phyloP scores from a whole-genome alignment of 2,329 filamentous ascomycete genomes.

The Penicillium verrucosum region DNA sequence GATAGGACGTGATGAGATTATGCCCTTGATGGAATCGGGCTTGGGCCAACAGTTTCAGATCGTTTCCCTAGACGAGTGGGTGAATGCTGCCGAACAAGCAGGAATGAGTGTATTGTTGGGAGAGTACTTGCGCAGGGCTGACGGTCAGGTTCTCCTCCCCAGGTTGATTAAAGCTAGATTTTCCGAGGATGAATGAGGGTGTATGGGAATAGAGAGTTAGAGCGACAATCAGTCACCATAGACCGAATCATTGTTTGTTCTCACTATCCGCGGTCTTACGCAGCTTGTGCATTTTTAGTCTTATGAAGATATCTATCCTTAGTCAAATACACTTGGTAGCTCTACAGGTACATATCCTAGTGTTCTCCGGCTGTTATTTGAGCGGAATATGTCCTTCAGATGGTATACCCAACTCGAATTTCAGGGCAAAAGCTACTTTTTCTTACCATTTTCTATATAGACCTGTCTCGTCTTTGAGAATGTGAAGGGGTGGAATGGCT shows the following conservation, averaged over 20 bases:
- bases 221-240: background rate
- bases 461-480: background rate
- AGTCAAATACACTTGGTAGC: background rate
- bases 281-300: background rate
- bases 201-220: background rate
- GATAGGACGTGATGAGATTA: conserved; percentile 15
- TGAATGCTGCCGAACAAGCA: conserved; percentile 17
- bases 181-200: background rate
- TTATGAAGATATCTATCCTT: background rate
- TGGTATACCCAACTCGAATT: background rate
- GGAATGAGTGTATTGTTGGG: conserved; percentile 22
- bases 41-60: conserved; percentile 10
- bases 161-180: conserved; percentile 10
- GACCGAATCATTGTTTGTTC: background rate
- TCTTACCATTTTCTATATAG: too few species aligned
- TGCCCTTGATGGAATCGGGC: conserved; percentile 14
- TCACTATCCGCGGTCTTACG: too few species aligned
- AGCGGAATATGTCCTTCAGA: background rate
- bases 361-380: too few species aligned
- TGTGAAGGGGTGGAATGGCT: background rate
- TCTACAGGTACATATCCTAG: background rate
- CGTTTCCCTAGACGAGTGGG: conserved; percentile 16
- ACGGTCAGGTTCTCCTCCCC: conserved; percentile 17
- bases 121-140: conserved; percentile 16
- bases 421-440: background rate